These are phyloP conservation scores for Penicillium waksmanii DNA, from an alignment of 495 filamentous ascomycete genomes.

Conservation along the genomic window DNA sequence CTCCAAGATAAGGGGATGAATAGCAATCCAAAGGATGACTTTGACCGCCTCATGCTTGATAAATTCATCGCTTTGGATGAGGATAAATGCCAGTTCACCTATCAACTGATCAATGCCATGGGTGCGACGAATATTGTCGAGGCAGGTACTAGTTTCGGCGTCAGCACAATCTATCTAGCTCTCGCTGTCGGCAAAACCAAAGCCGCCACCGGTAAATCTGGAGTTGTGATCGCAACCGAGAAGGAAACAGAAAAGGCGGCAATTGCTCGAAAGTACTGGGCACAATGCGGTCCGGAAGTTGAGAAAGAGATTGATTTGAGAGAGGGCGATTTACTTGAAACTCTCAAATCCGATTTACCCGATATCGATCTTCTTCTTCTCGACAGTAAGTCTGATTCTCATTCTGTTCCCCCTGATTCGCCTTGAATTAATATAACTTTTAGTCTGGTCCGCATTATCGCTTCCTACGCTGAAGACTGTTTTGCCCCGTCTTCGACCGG, in stretches of 20 bases:
- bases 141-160: slow-evolving; percentile 59
- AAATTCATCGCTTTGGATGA: slow-evolving; percentile 57
- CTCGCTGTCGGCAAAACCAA: slow-evolving; percentile 48
- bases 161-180: slow-evolving; percentile 61
- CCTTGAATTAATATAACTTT: slow-evolving; percentile 8
- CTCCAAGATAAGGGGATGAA: slow-evolving; percentile 17
- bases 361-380: slow-evolving; percentile 56
- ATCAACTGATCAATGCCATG: slow-evolving; percentile 45
- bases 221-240: slow-evolving; percentile 58
- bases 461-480: slow-evolving; percentile 53
- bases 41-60: slow-evolving; percentile 43
- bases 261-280: slow-evolving; percentile 52
- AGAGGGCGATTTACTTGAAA: slow-evolving; percentile 56
- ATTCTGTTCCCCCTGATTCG: background rate
- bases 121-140: slow-evolving; percentile 54
- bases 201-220: slow-evolving; percentile 24
- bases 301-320: slow-evolving; percentile 52
- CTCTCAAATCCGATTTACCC: slow-evolving; percentile 43
- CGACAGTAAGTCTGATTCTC: slow-evolving; percentile 50
- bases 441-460: slow-evolving; percentile 56
- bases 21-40: slow-evolving; percentile 21
- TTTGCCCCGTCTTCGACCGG: slow-evolving; percentile 44
- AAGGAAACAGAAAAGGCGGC: slow-evolving; percentile 53
- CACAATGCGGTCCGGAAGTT: slow-evolving; percentile 43
- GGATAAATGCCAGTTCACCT: slow-evolving; percentile 56